Base-by-base conservation (phyloP, 2,329 filamentous ascomycete genomes). In the Fusarium aywerte region DNA sequence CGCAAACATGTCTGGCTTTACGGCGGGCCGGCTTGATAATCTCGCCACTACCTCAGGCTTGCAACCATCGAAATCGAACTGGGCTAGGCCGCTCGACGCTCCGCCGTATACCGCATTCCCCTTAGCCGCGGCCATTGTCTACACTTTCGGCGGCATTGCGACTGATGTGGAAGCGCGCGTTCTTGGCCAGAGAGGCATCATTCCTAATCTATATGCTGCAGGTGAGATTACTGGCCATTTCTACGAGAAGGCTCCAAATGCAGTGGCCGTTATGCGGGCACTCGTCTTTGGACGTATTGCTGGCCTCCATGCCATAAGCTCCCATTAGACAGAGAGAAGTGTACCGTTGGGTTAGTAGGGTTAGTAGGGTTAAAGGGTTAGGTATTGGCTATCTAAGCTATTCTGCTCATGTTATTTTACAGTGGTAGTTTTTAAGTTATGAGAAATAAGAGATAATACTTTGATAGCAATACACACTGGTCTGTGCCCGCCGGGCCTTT, bases 161-260 rank as follows among this genome's bases (percentile, higher is more conserved):
- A 53, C 50, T 53, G 50, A 53, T 45, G 31, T 53, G 31, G 50
- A 53, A 45, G 39, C n/a, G 50, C 39, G 50, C 39, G 39, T 53
- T 53, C 50, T 53, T 53, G 39, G 50, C 39, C 13, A 53, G 39
- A 53, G 39, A 45, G 50, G 50, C 50, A 53, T 53, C 31, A 53
- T 53, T 53, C 50, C 50, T 53, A 53, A 53, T 53, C 50, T 53
- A 45, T 53, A 53, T 53, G 39, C 50, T 45, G 50, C 39, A 53
- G 50, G 50, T 45, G 39, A 53, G 50, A 53, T 53, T 53, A 53
- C 50, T 53, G 50, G 50, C 50, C 39, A 53, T 53, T 53, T 53
- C 50, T 53, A 53, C 39, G 21, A 45, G 31, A 53, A 53, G 50
- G 50, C 50, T 53, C 50, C 39, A 45, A 53, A 53, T 53, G 50